phyloP scores from a whole-genome alignment of 345 rosid species.

The Salix brachista region DNA sequence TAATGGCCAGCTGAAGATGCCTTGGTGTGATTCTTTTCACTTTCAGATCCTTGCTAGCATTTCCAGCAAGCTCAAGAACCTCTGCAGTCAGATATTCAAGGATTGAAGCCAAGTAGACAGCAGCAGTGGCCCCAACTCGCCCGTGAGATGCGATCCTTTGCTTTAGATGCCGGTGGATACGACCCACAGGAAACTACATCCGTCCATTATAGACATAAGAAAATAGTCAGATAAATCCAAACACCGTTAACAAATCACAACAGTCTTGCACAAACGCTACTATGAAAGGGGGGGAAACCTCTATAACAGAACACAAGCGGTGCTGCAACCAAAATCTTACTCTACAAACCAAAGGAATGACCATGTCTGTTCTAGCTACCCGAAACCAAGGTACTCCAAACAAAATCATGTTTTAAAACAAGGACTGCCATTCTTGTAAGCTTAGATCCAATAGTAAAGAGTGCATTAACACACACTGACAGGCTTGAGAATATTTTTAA shows the following conservation, averaged over 20 bases:
- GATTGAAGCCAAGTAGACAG: slow-evolving; percentile 32
- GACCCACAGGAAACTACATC: slow-evolving; percentile 30
- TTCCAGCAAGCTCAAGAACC: slow-evolving; percentile 35
- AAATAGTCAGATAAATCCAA: not conserved
- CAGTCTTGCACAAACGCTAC: not conserved
- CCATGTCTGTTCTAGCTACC: not conserved
- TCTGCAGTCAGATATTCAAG: slow-evolving; percentile 33
- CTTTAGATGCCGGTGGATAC: slow-evolving; percentile 33
- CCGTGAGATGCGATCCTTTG: slow-evolving; percentile 25
- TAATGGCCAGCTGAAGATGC: slow-evolving; percentile 59
- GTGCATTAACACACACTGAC: not conserved
- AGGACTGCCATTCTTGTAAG: not conserved
- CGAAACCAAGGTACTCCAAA: not conserved
- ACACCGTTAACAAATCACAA: not conserved
- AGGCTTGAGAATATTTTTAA: not conserved
- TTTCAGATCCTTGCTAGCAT: slow-evolving; percentile 35
- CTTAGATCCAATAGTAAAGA: not conserved
- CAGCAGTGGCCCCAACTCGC: slow-evolving; percentile 36
- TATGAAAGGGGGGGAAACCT: not conserved
- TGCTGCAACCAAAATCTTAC: not conserved
- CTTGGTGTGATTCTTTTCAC: slow-evolving; percentile 44
- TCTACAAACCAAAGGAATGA: not conserved
- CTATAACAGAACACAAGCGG: not conserved
- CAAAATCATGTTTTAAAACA: not conserved
- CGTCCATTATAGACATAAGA: not conserved